Base-by-base conservation (phyloP, 106 monocot genomes). In the Alisma plantagoaquatica region DNA sequence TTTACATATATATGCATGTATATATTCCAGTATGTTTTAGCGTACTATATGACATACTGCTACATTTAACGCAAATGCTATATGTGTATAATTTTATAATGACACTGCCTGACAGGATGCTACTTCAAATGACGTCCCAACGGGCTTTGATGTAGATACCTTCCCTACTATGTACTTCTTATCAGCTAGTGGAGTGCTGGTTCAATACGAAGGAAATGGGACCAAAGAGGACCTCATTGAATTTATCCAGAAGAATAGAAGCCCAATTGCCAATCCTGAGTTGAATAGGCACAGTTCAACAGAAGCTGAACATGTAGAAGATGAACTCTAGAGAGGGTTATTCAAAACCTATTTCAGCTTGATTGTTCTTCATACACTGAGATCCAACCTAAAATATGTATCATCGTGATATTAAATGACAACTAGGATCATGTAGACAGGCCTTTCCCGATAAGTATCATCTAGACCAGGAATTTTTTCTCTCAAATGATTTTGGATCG, bases 41-140 rank as follows among this genome's bases (percentile, higher is more conserved):
- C 46, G 19, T 47, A 47, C 46, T 22, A 12, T 4, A 2, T 47
- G n/a, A 48, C 19, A 18, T 8, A 23, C 15, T 48, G 19, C 4
- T 20, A 48, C 24, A 18, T 8, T 48, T 2, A 18, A 1, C 19
- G 4, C 15, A 1, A 18, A 48, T 48, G 6, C 24, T 43, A 50
- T 41, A 31, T 54, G 46, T 0, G 25, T 10, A 16, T 31, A 33
- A 44, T 18, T 10, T 25, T 14, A 15, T 7, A 21, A 35, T 12
- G 21, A n/a, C 2, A n/a, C n/a, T n/a, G n/a, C n/a, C n/a, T n/a
- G n/a, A 41, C 47, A 84, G 84, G 90, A 91, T 77, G 90, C 72
- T 31, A 91, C 90, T 50, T 71, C 65, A 41, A 91, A 84, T 65
- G 91, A 91, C 51, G 16, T 91, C 16, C 81, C 91, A 4, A 78